phyloP scores from a whole-genome alignment of 345 rosid genomes.

The Aethionema arabicum region DNA sequence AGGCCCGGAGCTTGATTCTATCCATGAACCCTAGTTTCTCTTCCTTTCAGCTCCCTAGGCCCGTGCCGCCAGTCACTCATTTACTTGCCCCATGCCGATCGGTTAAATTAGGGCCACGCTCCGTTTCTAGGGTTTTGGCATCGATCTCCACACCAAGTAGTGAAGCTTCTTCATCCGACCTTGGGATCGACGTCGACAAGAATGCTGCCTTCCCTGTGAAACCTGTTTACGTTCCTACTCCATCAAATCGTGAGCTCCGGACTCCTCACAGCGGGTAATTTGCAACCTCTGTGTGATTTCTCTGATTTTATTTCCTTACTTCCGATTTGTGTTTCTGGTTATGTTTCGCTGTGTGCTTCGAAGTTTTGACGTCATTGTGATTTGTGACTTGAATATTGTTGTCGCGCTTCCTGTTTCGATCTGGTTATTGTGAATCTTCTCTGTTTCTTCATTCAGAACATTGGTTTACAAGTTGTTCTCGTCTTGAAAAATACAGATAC shows the following conservation, averaged over 20 bases:
- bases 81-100: slow-evolving; percentile 19
- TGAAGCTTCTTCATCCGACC: slow-evolving; percentile 21
- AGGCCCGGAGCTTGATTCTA: slow-evolving; percentile 19
- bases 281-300: not conserved
- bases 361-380: not conserved
- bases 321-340: slow-evolving; percentile 4
- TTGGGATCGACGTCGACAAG: not conserved
- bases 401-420: not conserved
- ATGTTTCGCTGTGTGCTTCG: not conserved
- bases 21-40: slow-evolving; percentile 28
- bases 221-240: slow-evolving; percentile 69
- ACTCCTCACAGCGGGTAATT: slow-evolving; percentile 96
- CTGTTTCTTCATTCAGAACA: not conserved
- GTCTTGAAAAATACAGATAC: slow-evolving; percentile 44
- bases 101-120: slow-evolving; percentile 18
- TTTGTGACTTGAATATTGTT: slow-evolving; percentile 8
- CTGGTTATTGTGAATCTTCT: not conserved
- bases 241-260: slow-evolving; percentile 59
- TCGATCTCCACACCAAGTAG: slow-evolving; percentile 33
- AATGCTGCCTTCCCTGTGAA: slow-evolving; percentile 32
- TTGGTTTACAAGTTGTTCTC: not conserved
- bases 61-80: slow-evolving; percentile 22
- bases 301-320: not conserved
- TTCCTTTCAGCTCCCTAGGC: slow-evolving; percentile 27
- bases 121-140: slow-evolving; percentile 32